Conservation (phyloP, 768 basidiomycete species). For the Mrakia frigida region DNA sequence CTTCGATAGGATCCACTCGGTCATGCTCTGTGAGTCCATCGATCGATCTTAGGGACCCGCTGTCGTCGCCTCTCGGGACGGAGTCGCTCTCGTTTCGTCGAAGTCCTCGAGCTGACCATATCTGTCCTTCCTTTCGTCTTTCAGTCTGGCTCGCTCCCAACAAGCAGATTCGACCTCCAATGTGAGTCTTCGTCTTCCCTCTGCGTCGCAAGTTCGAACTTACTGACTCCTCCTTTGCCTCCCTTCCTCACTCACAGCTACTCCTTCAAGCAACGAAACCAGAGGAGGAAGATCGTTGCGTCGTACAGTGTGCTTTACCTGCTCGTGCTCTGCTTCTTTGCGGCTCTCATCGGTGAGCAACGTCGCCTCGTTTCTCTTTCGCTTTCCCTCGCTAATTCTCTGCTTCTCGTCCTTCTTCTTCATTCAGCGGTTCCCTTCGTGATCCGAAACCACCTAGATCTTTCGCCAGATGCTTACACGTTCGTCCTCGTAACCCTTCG, state of each 20-base stretch:
- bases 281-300: slow-evolving; percentile 78
- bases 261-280: slow-evolving; percentile 79
- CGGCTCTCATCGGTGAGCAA: slow-evolving; percentile 25
- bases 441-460: slow-evolving; percentile 4
- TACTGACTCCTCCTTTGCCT: no score
- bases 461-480: slow-evolving; percentile 3
- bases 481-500: background rate
- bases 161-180: slow-evolving; percentile 84
- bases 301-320: slow-evolving; percentile 34
- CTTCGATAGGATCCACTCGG: slow-evolving; percentile 85
- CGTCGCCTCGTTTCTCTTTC: no score
- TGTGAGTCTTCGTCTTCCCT: slow-evolving; percentile 40
- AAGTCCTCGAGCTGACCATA: slow-evolving; percentile 75
- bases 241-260: slow-evolving; percentile 46
- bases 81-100: slow-evolving; percentile 9
- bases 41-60: no score
- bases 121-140: slow-evolving; percentile 77
- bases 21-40: slow-evolving; percentile 80
- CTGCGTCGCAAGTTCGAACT: no score
- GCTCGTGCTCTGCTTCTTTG: slow-evolving; percentile 28
- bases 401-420: background rate
- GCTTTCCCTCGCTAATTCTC: no score
- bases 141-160: slow-evolving; percentile 85
- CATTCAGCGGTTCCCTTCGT: background rate
- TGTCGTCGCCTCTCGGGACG: slow-evolving; percentile 23